Base-by-base conservation (phyloP, 352 stramenopile genomes). In the Phytophthora agathidicida region DNA sequence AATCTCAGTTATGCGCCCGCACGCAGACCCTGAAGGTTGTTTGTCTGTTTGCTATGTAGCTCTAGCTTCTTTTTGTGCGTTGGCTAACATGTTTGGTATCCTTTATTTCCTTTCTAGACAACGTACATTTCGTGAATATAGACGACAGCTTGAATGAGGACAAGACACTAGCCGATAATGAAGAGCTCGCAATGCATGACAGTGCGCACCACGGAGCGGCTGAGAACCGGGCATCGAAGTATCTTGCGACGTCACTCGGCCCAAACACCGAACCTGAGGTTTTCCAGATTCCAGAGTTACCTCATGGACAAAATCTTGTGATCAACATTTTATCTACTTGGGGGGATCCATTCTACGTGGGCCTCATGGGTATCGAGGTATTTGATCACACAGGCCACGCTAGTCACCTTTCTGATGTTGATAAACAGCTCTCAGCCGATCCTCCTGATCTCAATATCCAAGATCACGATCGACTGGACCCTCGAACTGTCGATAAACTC, bases 261-360 rank as follows among this genome's bases (percentile, higher is more conserved):
- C 49, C 56, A 32, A 67, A 64, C 30, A 9, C 27, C 44, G 31
- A 51, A n/a, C 73, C 69, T 9, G 57, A 86, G 19, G 48, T 68
- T 28, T 89, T 91, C 37, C 60, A 73, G 7, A 93, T 96, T 41
- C 88, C 85, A 0, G 78, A 86, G 47, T 66, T 96, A 8, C 87
- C 87, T 16, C 71, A 59, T 17, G 86, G 86, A 2, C 71, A 88
- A 32, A 73, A 77, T 20, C 75, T 97, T 19, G 73, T 85, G n/a
- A 63, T 97, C 24, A 88, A 94, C 39, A 91, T 97, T 13, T 44
- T 96, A 20, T 89, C 75, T 4, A 97, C 91, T 7, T 96, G 88
- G 87, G 91, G 90, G 7, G 91, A 97, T 67, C 83, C 87, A 6
- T 93, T 96, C 62, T 97, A 97, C 59, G 83, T 97, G 2, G 91